A percentile compares a stretch with the other conserved stretches of the same genome.
Evolutionary conservation across 139 green algal species (phyloP).

Genomic region (Pleodorina starrii): DNA sequence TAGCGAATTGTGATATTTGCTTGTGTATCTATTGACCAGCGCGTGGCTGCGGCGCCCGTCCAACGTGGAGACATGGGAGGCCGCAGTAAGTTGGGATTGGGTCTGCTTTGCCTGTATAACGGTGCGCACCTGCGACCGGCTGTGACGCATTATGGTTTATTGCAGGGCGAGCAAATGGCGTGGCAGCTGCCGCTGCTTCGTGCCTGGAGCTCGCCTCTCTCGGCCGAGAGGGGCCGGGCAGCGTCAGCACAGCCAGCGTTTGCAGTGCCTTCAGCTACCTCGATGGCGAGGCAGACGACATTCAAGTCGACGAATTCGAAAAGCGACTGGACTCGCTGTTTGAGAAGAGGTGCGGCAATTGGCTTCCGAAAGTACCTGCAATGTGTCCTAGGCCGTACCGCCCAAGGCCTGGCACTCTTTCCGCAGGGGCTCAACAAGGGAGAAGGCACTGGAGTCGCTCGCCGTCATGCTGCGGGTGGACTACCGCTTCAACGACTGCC

Average conservation of each 20-base stretch:
- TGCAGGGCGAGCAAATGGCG: background rate
- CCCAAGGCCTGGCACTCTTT: background rate
- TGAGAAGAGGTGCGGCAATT: conserved; percentile 42
- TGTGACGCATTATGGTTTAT: background rate
- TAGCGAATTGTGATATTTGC: background rate
- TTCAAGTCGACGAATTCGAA: conserved; percentile 24
- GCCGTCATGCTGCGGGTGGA: conserved; percentile 44
- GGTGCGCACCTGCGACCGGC: background rate
- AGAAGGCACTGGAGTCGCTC: conserved; percentile 62
- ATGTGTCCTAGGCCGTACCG: no score
- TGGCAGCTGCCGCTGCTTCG: background rate
- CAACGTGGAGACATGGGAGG: background rate
- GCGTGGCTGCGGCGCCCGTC: background rate
- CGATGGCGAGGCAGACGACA: background rate
- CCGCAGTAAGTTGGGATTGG: background rate
- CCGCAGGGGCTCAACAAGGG: conserved; percentile 66
- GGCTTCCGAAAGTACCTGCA: no score
- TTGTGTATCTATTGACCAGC: background rate
- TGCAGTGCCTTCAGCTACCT: conserved; percentile 29
- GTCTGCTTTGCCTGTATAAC: background rate
- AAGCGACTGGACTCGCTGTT: conserved; percentile 5
- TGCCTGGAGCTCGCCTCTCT: conserved; percentile 28
- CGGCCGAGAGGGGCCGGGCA: background rate
- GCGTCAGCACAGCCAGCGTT: background rate
- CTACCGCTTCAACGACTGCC: conserved; percentile 33